A percentile compares a stretch with the other conserved stretches of the same genome.
phyloP scores from a whole-genome alignment of 257 asterid species.

The Galeopsis tetrahit region DNA sequence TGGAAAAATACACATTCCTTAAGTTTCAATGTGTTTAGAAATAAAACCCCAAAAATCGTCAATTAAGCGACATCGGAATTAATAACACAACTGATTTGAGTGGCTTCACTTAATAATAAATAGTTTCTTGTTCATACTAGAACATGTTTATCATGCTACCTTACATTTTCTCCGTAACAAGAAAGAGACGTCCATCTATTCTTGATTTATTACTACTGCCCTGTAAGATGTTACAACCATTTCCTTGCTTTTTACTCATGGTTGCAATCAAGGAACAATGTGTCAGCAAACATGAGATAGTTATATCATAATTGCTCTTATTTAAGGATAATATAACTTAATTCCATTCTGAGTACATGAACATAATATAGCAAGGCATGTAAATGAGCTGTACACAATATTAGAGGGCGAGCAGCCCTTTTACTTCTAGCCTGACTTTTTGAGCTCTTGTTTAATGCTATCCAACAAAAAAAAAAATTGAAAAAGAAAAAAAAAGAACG shows the following conservation, averaged over 20 bases:
- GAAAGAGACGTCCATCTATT: background rate
- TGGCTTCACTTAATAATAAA: constrained; percentile 2
- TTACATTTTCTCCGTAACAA: background rate
- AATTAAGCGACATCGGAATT: background rate
- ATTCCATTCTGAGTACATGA: background rate
- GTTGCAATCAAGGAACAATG: background rate
- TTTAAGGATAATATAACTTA: background rate
- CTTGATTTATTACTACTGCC: background rate
- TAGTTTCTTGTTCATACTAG: background rate
- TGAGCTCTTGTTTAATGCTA: background rate
- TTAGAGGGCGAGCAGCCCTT: background rate
- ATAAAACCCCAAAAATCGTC: background rate
- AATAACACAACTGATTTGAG: constrained; percentile 2
- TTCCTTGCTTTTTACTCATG: background rate
- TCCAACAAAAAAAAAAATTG: background rate
- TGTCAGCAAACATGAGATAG: background rate
- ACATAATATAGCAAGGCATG: background rate
- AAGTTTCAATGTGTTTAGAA: background rate
- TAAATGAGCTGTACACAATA: background rate
- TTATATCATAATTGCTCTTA: background rate
- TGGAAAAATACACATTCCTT: background rate
- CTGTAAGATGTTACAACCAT: background rate
- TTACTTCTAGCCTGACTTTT: background rate
- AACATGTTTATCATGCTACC: background rate
- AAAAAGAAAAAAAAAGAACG: background rate